Percentiles rank a stretch among this genome's conserved stretches.
Conservation (phyloP, 1,284 basidiomycete genomes). For the Ustilago esculenta region DNA sequence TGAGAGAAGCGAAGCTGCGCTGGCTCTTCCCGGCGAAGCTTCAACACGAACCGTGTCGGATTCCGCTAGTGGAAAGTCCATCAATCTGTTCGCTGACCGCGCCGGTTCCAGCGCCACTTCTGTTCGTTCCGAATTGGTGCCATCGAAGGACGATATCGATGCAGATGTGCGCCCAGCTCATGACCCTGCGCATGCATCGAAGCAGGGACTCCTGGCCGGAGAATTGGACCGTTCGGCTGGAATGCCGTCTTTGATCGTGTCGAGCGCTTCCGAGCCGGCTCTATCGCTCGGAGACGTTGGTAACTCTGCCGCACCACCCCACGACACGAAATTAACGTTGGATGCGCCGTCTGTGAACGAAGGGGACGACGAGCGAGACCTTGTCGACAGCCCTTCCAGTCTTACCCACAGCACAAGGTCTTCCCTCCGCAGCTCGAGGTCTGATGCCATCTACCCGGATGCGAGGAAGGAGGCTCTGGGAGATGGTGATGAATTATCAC, state of each 20-base stretch:
- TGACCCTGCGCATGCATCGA: neutral
- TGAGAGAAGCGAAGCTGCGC: constrained; percentile 11
- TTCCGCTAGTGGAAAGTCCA: constrained; percentile 1
- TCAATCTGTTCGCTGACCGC: neutral
- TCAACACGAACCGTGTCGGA: constrained; percentile 26
- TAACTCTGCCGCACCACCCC: neutral
- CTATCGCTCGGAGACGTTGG: constrained; percentile 4
- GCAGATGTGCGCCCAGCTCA: neutral
- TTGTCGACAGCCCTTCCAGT: constrained; percentile 38
- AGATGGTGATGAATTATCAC: neutral
- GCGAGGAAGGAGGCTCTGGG: neutral
- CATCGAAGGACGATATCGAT: neutral
- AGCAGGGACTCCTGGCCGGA: no score
- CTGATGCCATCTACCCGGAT: constrained; percentile 8
- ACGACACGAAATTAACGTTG: neutral
- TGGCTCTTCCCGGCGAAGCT: constrained; percentile 2
- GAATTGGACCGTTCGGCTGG: constrained; percentile 2
- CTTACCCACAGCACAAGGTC: constrained; percentile 22
- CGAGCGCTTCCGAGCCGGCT: constrained; percentile 33
- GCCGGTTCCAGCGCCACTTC: neutral
- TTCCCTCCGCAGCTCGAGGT: constrained; percentile 25
- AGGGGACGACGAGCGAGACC: constrained; percentile 18
- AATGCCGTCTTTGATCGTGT: constrained; percentile 28
- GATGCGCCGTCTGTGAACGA: constrained; percentile 3
- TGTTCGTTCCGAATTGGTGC: neutral